Evolutionary conservation across 2,329 filamentous ascomycete species (phyloP).

Genomic region (Sclerotinia glacialis): DNA sequence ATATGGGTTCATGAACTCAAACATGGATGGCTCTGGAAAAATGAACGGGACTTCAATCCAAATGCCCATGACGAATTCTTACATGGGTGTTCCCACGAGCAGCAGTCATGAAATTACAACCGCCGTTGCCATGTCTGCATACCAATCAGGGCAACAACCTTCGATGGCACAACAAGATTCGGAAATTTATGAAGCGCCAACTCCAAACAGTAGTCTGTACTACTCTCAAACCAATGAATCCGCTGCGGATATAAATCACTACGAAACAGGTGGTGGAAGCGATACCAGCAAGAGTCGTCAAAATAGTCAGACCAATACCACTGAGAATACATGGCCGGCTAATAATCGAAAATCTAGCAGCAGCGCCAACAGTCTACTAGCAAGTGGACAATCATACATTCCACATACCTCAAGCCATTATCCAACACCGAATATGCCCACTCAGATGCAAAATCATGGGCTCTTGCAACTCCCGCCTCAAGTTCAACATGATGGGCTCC

Average conservation of each 20-base stretch:
- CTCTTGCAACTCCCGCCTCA: neutral
- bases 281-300: constrained; percentile 15
- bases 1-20: constrained; percentile 8
- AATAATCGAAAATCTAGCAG: constrained; percentile 20
- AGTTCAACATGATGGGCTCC: neutral
- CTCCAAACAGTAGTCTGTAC: neutral
- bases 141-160: constrained; percentile 6
- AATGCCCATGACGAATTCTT: constrained; percentile 27
- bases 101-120: constrained; percentile 33
- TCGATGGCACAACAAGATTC: constrained; percentile 1
- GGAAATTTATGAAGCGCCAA: constrained; percentile 11
- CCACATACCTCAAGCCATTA: neutral
- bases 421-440: neutral
- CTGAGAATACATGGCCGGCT: constrained; percentile 10
- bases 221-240: constrained; percentile 13
- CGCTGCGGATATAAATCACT: neutral
- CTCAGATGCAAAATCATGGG: neutral
- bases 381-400: neutral
- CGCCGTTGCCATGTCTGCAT: constrained; percentile 8
- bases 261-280: constrained; percentile 17
- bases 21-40: neutral
- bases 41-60: constrained; percentile 3
- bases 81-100: constrained; percentile 30
- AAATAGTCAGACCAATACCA: constrained; percentile 18
- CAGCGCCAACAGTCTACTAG: neutral